Evolutionary conservation across 2,329 filamentous ascomycete species (phyloP), one percentile per base, ranked within the genome.

Genomic region (Acephala macrosclerotiorum): DNA sequence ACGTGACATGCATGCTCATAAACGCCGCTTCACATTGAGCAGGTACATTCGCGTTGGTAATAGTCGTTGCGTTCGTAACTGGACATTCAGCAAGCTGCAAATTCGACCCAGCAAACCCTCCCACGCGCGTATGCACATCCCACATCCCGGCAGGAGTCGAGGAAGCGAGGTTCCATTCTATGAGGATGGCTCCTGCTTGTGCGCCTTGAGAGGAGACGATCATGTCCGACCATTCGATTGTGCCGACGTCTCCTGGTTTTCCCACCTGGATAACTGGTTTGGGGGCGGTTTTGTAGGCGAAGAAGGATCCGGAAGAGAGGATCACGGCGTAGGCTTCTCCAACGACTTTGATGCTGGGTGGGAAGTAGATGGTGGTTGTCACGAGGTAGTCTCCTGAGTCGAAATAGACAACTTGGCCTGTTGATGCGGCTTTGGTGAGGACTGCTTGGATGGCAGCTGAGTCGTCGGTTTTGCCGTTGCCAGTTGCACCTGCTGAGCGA

Each of bases 131-230:
- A 51, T 77, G 75, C 7, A 73, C 71, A 61, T 74, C 84, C 85
- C 85, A 87, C 70, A 89, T 80, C 3, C 82, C 86, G 0, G 71
- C 62, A 71, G 75, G 55, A 61, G 91, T 92, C 8, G 80, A 81
- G 5, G 78, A 77, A 16, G 76, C 79, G 1, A 91, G 77, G 73
- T 92, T 92, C 83, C 86, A 91, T 71, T 92, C 81, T 81, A 91
- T 84, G 7, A 92, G 77, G 2, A 89, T 81, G 0, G 88, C 89
- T 70, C 73, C 90, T 0, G 85, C 81, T 25, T 85, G 82, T 12
- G 64, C 49, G 22, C 71, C 95, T 78, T 97, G 93, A 18, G 70
- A 75, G 18, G 66, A 73, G 57, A 92, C 80, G 38, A 92, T 83
- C 74, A 89, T 83, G 66, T 90, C 87, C 1, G 83, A 85, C 79